phyloP scores from a whole-genome alignment of 176 grass and related monocot genomes.

The Oryza australiensis region DNA sequence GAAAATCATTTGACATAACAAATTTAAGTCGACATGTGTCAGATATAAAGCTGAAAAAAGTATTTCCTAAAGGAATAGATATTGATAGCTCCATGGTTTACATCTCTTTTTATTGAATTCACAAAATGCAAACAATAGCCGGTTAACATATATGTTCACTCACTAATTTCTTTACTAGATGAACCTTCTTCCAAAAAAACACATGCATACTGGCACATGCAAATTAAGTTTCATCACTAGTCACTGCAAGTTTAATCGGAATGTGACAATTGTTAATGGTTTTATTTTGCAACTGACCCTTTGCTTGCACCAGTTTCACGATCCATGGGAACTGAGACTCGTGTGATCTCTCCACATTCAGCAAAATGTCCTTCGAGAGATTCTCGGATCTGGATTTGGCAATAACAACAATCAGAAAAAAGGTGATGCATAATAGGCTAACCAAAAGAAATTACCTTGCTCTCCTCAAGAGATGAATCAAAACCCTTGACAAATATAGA shows the following conservation, averaged over 20 bases:
- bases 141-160: neutral
- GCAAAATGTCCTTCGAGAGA: slow-evolving; percentile 67
- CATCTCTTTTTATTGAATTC: neutral
- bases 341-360: slow-evolving; percentile 65
- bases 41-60: neutral
- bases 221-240: neutral
- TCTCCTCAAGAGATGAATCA: slow-evolving; percentile 48
- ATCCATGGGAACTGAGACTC: slow-evolving; percentile 67
- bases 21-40: neutral
- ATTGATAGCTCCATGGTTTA: neutral
- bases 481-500: slow-evolving; percentile 83
- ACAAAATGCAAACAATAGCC: neutral
- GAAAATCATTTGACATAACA: neutral
- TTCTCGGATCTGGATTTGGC: slow-evolving; percentile 56
- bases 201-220: neutral
- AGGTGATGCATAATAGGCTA: neutral
- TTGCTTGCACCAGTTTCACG: slow-evolving; percentile 55
- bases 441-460: slow-evolving; percentile 48
- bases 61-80: neutral
- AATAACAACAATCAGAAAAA: neutral
- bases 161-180: neutral
- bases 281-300: slow-evolving; percentile 52
- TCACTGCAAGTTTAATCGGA: neutral
- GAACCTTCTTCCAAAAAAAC: neutral
- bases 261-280: neutral